phyloP scores from a whole-genome alignment of 73 alveolate species.

The Paramecium caudatum region DNA sequence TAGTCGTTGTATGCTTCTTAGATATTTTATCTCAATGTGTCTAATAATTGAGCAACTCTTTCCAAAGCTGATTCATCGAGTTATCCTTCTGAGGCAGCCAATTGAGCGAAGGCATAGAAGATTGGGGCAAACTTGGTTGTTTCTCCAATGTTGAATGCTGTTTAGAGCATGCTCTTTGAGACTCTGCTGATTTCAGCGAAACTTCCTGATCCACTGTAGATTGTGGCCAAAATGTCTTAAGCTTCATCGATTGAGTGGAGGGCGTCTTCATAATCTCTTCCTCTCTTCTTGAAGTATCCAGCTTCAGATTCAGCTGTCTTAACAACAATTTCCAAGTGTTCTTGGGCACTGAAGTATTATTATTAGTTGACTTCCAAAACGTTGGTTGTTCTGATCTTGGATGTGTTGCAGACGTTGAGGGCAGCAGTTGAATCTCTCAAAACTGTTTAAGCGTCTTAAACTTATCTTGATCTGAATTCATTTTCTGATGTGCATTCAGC shows the following conservation, averaged over 20 bases:
- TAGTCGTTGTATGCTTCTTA: slow-evolving; percentile 43
- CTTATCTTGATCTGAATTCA: slow-evolving; percentile 66
- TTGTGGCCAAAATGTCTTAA: slow-evolving; percentile 15
- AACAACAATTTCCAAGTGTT: neutral
- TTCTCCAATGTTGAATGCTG: slow-evolving; percentile 44
- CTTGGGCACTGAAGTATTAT: slow-evolving; percentile 37
- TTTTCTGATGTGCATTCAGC: slow-evolving; percentile 65
- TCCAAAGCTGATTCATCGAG: slow-evolving; percentile 54
- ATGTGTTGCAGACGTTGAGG: slow-evolving; percentile 3
- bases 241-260: slow-evolving; percentile 69
- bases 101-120: slow-evolving; percentile 52
- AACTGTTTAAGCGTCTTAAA: slow-evolving; percentile 43
- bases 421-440: slow-evolving; percentile 66
- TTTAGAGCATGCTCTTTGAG: slow-evolving; percentile 67
- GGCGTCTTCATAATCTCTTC: slow-evolving; percentile 66
- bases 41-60: slow-evolving; percentile 66
- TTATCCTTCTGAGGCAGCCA: slow-evolving; percentile 64
- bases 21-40: slow-evolving; percentile 41
- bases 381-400: slow-evolving; percentile 57
- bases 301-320: slow-evolving; percentile 19
- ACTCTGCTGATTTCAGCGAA: slow-evolving; percentile 56
- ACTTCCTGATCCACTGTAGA: slow-evolving; percentile 59
- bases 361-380: slow-evolving; percentile 22
- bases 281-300: slow-evolving; percentile 48
- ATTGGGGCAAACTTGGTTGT: slow-evolving; percentile 39